Base-by-base conservation (phyloP, 768 basidiomycete genomes). In the Phaffia australis region DNA sequence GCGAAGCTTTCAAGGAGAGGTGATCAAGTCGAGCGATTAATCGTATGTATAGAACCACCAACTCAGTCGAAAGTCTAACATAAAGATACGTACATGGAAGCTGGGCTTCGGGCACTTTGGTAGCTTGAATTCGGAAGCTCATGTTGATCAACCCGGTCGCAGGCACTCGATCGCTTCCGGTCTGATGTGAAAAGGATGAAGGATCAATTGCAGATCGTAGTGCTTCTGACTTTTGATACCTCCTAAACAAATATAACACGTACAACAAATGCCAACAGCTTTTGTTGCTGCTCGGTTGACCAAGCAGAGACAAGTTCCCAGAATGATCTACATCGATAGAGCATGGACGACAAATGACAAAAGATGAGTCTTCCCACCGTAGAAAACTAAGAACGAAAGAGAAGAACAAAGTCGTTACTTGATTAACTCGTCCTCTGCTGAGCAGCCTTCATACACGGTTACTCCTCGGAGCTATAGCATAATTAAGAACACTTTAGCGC, bases 251-350 rank as follows among this genome's bases (percentile, higher is more conserved):
- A 32, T 9, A 25, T 29, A 11, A 29, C 27, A 48, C 63, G 27
- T 8, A 64, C 63, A 49, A 71, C 65, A 62, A 74, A 74, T 11
- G 65, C 60, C 29, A 74, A 69, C 5, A 73, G 64, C 46, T 59
- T 50, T 6, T 65, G 69, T 56, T 72, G 71, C 1, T 60, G 46
- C 0, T 69, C 56, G 50, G 51, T 7, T 15, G 32, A 25, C 56
- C 58, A 60, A 16, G 9, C 16, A 2, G 21, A 49, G 49, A 69
- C 47, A 52, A 69, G 48, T 4, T 60, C 52, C 67, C 67, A 69
- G 29, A 64, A 63, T 21, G 57, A 54, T 30, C 66, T 66, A 52
- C 29, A 42, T 9, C 9, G 3, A 60, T 5, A 48, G 4, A 25
- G 0, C 35, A 47, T 16, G 30, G 3, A 3, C n/a, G 27, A 19